Conservation (phyloP, 176 grass and related monocot species). For the Oryza officinalis region DNA sequence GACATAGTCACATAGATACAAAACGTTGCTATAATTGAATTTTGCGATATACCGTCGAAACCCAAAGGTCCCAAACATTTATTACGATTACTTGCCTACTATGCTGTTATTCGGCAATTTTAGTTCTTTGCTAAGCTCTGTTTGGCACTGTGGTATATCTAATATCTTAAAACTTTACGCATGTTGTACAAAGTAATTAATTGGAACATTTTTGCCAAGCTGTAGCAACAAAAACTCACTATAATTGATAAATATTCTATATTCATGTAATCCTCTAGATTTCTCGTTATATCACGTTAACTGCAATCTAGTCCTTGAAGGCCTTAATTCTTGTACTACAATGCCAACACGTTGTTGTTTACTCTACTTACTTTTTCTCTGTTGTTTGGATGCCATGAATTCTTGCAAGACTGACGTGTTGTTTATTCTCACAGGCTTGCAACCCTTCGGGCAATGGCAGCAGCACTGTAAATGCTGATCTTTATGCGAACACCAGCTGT, state of each 20-base stretch:
- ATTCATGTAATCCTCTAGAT: not conserved
- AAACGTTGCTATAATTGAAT: not conserved
- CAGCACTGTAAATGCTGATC: slow-evolving; percentile 24
- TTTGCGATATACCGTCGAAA: not conserved
- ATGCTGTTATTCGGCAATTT: not conserved
- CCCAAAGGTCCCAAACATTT: not conserved
- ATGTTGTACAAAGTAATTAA: not conserved
- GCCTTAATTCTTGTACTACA: not conserved
- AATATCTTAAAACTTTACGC: not conserved
- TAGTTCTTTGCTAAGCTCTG: not conserved
- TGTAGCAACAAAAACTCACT: not conserved
- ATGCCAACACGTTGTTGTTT: not conserved
- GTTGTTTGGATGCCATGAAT: not conserved
- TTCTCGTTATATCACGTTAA: not conserved
- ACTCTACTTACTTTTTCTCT: not conserved
- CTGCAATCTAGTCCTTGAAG: not conserved
- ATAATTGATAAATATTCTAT: not conserved
- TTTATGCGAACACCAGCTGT: slow-evolving; percentile 49
- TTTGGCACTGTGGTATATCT: not conserved
- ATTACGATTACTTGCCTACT: not conserved
- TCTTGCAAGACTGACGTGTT: not conserved
- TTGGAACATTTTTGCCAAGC: not conserved
- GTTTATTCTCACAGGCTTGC: slow-evolving; percentile 47
- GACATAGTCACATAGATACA: too few relatives aligned
- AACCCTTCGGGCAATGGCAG: slow-evolving; percentile 47